Conservation (phyloP, 805 yeast species). For the Torulaspora franciscae region DNA sequence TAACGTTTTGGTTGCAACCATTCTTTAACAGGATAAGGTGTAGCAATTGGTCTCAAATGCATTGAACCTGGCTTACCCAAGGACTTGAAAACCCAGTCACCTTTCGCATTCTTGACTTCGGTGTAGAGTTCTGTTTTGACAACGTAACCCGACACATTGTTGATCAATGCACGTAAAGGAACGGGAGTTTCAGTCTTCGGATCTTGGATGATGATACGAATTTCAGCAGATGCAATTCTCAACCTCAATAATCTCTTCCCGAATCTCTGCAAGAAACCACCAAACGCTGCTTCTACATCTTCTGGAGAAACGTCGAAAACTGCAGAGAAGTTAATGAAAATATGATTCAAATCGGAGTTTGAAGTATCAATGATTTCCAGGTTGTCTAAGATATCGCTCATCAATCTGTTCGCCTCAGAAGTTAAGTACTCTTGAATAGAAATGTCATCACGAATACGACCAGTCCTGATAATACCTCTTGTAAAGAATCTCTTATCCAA, state of each 20-base stretch:
- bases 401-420: slow-evolving; percentile 92
- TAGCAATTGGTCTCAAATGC: slow-evolving; percentile 93
- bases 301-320: slow-evolving; percentile 90
- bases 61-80: slow-evolving; percentile 92
- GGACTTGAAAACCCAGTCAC: slow-evolving; percentile 96
- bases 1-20: slow-evolving; percentile 98
- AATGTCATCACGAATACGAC: slow-evolving; percentile 87
- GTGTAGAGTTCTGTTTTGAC: slow-evolving; percentile 92
- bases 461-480: slow-evolving; percentile 95
- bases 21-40: slow-evolving; percentile 97
- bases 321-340: slow-evolving; percentile 94
- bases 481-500: slow-evolving; percentile 94
- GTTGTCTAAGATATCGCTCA: slow-evolving; percentile 93
- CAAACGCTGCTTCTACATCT: slow-evolving; percentile 96
- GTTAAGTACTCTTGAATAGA: slow-evolving; percentile 90
- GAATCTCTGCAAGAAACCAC: slow-evolving; percentile 94
- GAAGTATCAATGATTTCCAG: slow-evolving; percentile 90
- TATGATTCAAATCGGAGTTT: slow-evolving; percentile 93
- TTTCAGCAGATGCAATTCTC: slow-evolving; percentile 95
- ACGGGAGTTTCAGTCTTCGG: slow-evolving; percentile 81
- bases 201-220: slow-evolving; percentile 91
- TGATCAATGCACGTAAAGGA: slow-evolving; percentile 95
- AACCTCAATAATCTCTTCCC: slow-evolving; percentile 96
- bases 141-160: slow-evolving; percentile 95
- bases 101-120: slow-evolving; percentile 86